Conservation (phyloP, 2,329 filamentous ascomycete species). For the Ophiostoma pallidulum region DNA sequence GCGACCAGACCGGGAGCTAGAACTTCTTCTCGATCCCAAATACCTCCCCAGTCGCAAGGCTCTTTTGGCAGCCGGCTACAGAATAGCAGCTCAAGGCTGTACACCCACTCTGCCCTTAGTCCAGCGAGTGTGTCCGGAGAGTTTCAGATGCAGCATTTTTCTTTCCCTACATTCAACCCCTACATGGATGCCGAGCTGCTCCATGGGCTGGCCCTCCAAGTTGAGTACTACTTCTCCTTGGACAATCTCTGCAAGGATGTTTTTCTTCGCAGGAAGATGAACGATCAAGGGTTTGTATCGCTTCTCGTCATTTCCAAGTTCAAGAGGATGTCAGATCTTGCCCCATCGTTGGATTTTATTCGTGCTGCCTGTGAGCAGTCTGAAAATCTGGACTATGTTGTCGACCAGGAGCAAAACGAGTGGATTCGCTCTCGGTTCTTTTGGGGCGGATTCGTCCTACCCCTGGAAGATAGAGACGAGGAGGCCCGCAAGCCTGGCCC, state of each 20-base stretch:
- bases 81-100: conserved; percentile 19
- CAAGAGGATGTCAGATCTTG: conserved; percentile 68
- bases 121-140: conserved; percentile 12
- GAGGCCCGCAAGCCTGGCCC: conserved; percentile 66
- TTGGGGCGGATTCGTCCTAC: conserved; percentile 74
- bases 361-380: conserved; percentile 67
- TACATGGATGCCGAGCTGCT: conserved; percentile 21
- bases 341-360: conserved; percentile 62
- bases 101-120: conserved; percentile 18
- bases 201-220: conserved; percentile 38
- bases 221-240: conserved; percentile 95
- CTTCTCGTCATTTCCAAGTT: conserved; percentile 75
- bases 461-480: conserved; percentile 59
- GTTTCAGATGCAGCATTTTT: conserved; percentile 10
- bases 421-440: conserved; percentile 63
- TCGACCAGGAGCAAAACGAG: conserved; percentile 68
- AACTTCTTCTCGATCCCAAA: conserved; percentile 8
- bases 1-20: not conserved
- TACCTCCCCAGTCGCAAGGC: not conserved
- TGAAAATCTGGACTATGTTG: conserved; percentile 60
- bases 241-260: conserved; percentile 92
- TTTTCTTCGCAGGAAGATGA: conserved; percentile 84
- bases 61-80: conserved; percentile 8
- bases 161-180: not conserved
- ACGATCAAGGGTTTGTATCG: conserved; percentile 84